Percentiles rank a stretch among this genome's conserved stretches.
Evolutionary conservation across 805 yeast species (phyloP).

Genomic region (Yarrowia keelungensis): DNA sequence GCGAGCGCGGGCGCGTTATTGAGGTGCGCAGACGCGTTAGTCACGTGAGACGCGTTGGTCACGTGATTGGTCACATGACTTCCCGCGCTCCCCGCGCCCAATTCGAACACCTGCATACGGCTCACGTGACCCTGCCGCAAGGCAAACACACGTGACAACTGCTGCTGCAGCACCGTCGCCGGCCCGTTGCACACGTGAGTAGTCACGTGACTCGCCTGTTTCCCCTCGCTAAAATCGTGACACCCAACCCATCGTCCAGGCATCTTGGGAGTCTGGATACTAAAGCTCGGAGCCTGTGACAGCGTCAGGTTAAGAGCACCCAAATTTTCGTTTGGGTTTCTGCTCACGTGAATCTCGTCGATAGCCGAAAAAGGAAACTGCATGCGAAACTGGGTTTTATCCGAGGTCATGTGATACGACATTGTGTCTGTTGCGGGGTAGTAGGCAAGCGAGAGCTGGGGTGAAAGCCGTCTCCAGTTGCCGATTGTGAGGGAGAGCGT

Average conservation of each 20-base stretch:
- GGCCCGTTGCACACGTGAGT: constrained; percentile 11
- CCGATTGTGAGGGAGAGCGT: constrained; percentile 22
- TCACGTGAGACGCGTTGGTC: no score
- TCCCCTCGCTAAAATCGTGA: constrained; percentile 27
- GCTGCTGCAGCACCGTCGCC: constrained; percentile 21
- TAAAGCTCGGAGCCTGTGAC: background rate
- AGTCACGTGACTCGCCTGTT: constrained; percentile 17
- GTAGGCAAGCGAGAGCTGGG: constrained; percentile 19
- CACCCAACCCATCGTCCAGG: constrained; percentile 10
- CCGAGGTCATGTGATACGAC: constrained; percentile 23
- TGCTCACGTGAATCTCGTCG: constrained; percentile 13
- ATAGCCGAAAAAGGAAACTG: constrained; percentile 24
- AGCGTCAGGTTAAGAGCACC: constrained; percentile 19
- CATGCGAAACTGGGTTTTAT: constrained; percentile 23
- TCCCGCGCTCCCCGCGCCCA: no score
- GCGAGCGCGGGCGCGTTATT: no score
- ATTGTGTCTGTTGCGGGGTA: constrained; percentile 29
- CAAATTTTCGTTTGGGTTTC: constrained; percentile 5
- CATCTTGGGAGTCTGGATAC: constrained; percentile 5
- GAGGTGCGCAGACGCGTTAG: no score
- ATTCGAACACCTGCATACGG: background rate
- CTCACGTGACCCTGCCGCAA: background rate
- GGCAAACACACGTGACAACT: constrained; percentile 10
- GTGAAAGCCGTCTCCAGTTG: constrained; percentile 23
- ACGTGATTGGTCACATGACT: background rate